Conservation (phyloP, 441 rosid genomes). For the Daphne laureola region DNA sequence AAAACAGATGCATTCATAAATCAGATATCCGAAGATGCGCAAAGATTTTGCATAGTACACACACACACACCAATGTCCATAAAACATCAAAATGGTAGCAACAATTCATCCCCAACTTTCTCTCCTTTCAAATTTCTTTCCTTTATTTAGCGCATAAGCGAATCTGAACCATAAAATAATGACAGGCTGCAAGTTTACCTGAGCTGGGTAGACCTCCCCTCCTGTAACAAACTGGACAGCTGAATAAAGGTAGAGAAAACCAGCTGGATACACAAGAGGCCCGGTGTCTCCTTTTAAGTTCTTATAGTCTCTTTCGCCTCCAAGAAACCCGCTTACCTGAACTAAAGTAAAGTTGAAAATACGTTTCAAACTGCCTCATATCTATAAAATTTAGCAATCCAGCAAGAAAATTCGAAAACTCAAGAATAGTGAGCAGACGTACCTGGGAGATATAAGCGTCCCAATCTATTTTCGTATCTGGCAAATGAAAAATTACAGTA, state of each 20-base stretch:
- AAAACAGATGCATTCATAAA: too few species aligned
- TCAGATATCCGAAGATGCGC: too few species aligned
- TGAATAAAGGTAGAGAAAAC: constrained; percentile 90
- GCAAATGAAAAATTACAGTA: not conserved
- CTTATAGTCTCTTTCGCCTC: constrained; percentile 81
- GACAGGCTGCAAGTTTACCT: constrained; percentile 29
- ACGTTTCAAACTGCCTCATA: not conserved
- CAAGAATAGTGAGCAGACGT: not conserved
- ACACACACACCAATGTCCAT: not conserved
- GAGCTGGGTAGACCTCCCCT: constrained; percentile 68
- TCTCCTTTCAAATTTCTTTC: not conserved
- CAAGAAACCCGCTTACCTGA: constrained; percentile 81
- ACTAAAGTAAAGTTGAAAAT: constrained; percentile 9
- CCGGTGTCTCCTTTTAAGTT: constrained; percentile 92
- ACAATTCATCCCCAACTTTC: not conserved
- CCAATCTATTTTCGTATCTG: constrained; percentile 99
- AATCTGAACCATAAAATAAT: too few species aligned
- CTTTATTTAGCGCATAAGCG: not conserved
- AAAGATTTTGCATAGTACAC: too few species aligned
- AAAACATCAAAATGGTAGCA: not conserved
- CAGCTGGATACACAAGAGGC: constrained; percentile 92
- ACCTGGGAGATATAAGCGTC: constrained; percentile 97
- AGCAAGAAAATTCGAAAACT: not conserved
- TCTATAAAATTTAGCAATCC: not conserved
- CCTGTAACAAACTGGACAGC: constrained; percentile 64